phyloP scores from a whole-genome alignment of 306 rosid genomes.

The Acacia confusa region DNA sequence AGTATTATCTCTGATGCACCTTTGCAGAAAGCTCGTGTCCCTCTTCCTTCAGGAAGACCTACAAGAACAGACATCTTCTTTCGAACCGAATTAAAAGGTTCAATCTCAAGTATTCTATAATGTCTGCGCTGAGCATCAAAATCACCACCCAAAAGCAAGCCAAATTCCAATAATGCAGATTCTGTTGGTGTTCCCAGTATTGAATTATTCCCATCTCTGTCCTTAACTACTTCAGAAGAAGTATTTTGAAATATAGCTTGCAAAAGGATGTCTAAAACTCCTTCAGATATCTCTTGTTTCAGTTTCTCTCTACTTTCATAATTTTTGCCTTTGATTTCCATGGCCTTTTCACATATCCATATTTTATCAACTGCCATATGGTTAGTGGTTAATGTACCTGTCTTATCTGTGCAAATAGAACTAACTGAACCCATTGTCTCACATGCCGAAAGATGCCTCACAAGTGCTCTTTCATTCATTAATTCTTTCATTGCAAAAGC shows the following conservation, averaged over 20 bases:
- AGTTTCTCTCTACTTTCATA: conserved; percentile 40
- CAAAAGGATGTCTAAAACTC: conserved; percentile 50
- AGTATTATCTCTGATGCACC: conserved; percentile 95
- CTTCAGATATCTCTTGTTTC: conserved; percentile 55
- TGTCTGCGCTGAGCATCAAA: conserved; percentile 50
- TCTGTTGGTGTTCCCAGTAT: conserved; percentile 92
- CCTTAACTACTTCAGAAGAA: conserved; percentile 68
- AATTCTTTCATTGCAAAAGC: conserved; percentile 97
- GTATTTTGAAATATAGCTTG: conserved; percentile 87
- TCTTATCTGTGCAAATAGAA: conserved; percentile 97
- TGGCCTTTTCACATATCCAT: conserved; percentile 62
- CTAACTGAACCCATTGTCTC: conserved; percentile 97
- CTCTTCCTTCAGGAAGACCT: conserved; percentile 55
- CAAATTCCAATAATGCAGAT: conserved; percentile 76
- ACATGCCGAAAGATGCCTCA: conserved; percentile 94
- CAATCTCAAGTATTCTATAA: conserved; percentile 61
- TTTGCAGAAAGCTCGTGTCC: conserved; percentile 78
- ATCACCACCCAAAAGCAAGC: conserved; percentile 75
- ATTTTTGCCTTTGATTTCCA: conserved; percentile 37
- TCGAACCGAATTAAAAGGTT: conserved; percentile 87
- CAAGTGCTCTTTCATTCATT: conserved; percentile 86
- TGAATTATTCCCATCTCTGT: conserved; percentile 58
- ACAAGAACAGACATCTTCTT: conserved; percentile 95
- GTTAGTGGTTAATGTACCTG: conserved; percentile 92
- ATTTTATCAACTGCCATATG: conserved; percentile 75